Evolutionary conservation across 2,329 filamentous ascomycete genomes (phyloP).

Genomic region (Aspergillus calidoustus): DNA sequence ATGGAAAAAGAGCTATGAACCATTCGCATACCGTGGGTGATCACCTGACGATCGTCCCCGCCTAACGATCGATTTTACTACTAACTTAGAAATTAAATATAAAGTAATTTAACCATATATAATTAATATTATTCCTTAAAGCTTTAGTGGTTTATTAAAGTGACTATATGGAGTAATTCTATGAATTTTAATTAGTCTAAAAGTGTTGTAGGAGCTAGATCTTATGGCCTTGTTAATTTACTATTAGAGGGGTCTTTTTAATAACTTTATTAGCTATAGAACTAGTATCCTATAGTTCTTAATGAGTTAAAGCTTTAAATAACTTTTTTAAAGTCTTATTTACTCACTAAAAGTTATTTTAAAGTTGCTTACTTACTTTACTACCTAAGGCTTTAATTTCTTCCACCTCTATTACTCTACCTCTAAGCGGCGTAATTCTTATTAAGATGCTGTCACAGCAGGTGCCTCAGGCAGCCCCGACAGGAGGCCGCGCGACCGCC

Average conservation of each 20-base stretch:
- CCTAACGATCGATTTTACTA: no score
- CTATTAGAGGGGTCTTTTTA: background rate
- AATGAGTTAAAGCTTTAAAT: background rate
- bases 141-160: background rate
- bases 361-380: background rate
- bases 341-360: background rate
- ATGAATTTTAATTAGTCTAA: background rate
- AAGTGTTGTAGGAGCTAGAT: background rate
- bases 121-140: slow-evolving; percentile 4
- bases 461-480: no score
- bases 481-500: no score
- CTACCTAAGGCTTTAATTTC: background rate
- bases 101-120: background rate
- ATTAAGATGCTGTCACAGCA: background rate
- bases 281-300: background rate
- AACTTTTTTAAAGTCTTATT: background rate
- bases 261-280: background rate
- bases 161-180: background rate
- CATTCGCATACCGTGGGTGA: no score
- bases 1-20: no score
- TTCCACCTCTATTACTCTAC: slow-evolving; percentile 1
- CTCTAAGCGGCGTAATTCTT: background rate
- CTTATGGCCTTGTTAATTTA: background rate
- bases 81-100: no score
- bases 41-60: no score